phyloP scores from a whole-genome alignment of 495 filamentous ascomycete genomes.

The Aspergillus saccharolyticus region DNA sequence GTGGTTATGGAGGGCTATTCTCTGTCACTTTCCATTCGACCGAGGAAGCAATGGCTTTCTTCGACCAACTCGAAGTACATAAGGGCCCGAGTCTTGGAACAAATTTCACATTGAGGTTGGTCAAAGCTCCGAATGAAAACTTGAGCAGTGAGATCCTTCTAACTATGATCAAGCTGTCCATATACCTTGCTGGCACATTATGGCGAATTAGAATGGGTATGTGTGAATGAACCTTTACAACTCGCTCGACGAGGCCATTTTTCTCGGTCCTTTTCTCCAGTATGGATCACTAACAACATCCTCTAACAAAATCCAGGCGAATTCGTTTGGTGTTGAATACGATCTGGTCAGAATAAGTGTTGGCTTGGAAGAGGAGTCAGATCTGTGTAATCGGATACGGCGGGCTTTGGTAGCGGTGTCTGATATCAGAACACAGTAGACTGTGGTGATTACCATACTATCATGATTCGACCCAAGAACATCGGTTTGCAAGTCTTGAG shows the following conservation, averaged over 20 bases:
- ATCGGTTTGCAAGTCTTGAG: no score
- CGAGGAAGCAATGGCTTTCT: slow-evolving; percentile 73
- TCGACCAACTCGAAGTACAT: slow-evolving; percentile 76
- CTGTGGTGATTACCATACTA: background rate
- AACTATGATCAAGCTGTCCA: slow-evolving; percentile 52
- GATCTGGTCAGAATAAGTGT: slow-evolving; percentile 83
- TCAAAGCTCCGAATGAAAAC: background rate
- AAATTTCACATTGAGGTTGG: slow-evolving; percentile 81
- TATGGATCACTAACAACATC: slow-evolving; percentile 7
- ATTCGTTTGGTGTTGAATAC: slow-evolving; percentile 68
- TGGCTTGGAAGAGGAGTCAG: slow-evolving; percentile 72
- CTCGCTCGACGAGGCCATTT: slow-evolving; percentile 4
- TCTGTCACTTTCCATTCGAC: slow-evolving; percentile 70
- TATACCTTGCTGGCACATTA: slow-evolving; percentile 93
- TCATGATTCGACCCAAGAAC: background rate
- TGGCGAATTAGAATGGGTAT: slow-evolving; percentile 86
- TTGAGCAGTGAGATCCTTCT: background rate
- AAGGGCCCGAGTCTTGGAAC: slow-evolving; percentile 96
- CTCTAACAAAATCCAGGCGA: no score
- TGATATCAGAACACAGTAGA: slow-evolving; percentile 13
- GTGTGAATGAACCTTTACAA: slow-evolving; percentile 47
- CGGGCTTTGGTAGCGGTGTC: slow-evolving; percentile 45
- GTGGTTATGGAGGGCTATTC: slow-evolving; percentile 87
- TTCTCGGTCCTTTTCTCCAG: background rate
- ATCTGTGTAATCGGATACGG: slow-evolving; percentile 49